These are phyloP conservation scores for Odontarrhena argentea DNA, from an alignment of 345 rosid species.

Conservation along the genomic window DNA sequence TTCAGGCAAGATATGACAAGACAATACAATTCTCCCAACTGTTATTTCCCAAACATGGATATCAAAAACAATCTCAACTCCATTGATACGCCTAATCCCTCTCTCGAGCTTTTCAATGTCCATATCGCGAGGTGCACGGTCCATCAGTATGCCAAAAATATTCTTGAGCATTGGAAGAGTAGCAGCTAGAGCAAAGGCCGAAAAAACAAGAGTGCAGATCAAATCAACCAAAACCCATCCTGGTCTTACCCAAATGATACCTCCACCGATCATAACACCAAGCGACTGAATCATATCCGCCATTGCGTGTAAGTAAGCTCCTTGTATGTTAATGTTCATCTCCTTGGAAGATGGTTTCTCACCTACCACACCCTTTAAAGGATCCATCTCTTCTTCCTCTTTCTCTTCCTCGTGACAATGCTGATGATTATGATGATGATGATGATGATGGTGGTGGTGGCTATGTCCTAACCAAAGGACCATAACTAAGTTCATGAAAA, in stretches of 20 bases:
- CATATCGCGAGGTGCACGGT: slow-evolving; percentile 61
- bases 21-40: slow-evolving; percentile 59
- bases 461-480: slow-evolving; percentile 74
- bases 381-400: slow-evolving; percentile 46
- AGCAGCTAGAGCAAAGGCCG: slow-evolving; percentile 54
- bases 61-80: slow-evolving; percentile 62
- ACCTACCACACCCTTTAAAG: slow-evolving; percentile 33
- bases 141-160: slow-evolving; percentile 64
- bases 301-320: slow-evolving; percentile 75
- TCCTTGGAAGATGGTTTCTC: slow-evolving; percentile 33
- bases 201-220: slow-evolving; percentile 66
- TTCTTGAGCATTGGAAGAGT: slow-evolving; percentile 67
- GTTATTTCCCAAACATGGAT: slow-evolving; percentile 88
- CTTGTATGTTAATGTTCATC: slow-evolving; percentile 76
- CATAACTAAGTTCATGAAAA: slow-evolving; percentile 66
- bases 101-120: slow-evolving; percentile 49
- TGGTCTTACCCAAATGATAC: slow-evolving; percentile 65
- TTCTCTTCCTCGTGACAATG: slow-evolving; percentile 29
- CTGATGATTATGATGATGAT: slow-evolving; percentile 38
- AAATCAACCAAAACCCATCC: slow-evolving; percentile 71
- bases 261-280: slow-evolving; percentile 85
- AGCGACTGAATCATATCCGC: slow-evolving; percentile 76
- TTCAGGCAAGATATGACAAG: slow-evolving; percentile 68
- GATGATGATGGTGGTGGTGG: slow-evolving; percentile 30
- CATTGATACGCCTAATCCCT: slow-evolving; percentile 52